phyloP scores from a whole-genome alignment of 345 rosid species.

The Eucalyptus regnans region DNA sequence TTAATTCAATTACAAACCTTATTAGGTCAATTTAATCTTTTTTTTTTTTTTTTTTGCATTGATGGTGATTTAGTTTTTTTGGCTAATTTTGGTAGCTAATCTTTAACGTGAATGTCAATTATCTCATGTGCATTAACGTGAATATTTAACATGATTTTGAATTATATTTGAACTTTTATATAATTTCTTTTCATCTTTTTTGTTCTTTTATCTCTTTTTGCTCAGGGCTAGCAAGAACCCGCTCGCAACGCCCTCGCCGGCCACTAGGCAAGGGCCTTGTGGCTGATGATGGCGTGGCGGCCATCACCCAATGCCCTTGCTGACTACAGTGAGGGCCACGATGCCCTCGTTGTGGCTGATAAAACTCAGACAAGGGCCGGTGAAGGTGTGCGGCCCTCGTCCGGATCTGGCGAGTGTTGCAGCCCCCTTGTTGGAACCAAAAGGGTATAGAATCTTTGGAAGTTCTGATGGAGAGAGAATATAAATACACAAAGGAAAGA shows the following conservation, averaged over 20 bases:
- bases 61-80: too few relatives aligned
- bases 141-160: too few relatives aligned
- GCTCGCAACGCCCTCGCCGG: not conserved
- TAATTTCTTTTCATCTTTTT: too few relatives aligned
- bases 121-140: not conserved
- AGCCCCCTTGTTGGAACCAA: not conserved
- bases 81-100: too few relatives aligned
- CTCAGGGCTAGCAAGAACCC: not conserved
- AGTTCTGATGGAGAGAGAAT: not conserved
- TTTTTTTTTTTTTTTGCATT: too few relatives aligned
- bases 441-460: not conserved
- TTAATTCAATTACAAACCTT: too few relatives aligned
- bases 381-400: rapidly evolving
- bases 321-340: not conserved
- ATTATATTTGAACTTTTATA: not conserved
- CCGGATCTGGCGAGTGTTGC: rapidly evolving
- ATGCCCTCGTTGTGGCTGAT: not conserved
- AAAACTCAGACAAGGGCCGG: too few relatives aligned
- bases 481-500: not conserved
- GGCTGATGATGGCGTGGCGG: not conserved
- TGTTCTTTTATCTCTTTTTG: not conserved
- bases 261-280: too few relatives aligned
- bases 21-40: too few relatives aligned
- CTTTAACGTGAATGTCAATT: not conserved
- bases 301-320: not conserved